Evolutionary conservation across 2,329 filamentous ascomycete species (phyloP).

Genomic region (Nemania sp.): DNA sequence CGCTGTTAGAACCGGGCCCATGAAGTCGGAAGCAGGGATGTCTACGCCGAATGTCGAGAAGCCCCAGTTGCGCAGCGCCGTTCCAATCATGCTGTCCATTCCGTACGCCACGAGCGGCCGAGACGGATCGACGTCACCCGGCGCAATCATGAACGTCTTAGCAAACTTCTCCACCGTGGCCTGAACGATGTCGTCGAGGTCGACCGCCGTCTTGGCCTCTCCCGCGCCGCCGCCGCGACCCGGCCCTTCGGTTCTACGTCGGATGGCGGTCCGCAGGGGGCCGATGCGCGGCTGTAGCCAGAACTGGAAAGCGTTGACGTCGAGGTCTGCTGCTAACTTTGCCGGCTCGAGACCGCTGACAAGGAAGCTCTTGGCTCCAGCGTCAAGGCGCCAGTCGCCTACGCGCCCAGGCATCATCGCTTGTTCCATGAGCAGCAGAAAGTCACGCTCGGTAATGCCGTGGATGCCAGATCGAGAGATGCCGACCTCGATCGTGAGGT

Average conservation of each 20-base stretch:
- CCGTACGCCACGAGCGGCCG: slow-evolving; percentile 23
- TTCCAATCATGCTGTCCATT: slow-evolving; percentile 26
- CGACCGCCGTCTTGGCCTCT: slow-evolving; percentile 16
- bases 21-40: slow-evolving; percentile 19
- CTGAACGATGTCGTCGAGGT: slow-evolving; percentile 13
- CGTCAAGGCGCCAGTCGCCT: slow-evolving; percentile 17
- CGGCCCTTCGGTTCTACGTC: slow-evolving; percentile 16
- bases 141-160: slow-evolving; percentile 22
- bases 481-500: slow-evolving; percentile 21
- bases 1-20: slow-evolving; percentile 19
- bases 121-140: slow-evolving; percentile 18
- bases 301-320: slow-evolving; percentile 21
- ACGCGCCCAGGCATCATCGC: slow-evolving; percentile 19
- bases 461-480: slow-evolving; percentile 22
- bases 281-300: slow-evolving; percentile 23
- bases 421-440: slow-evolving; percentile 24
- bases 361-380: slow-evolving; percentile 20
- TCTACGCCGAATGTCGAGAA: slow-evolving; percentile 21
- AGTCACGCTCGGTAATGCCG: slow-evolving; percentile 24
- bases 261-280: slow-evolving; percentile 17
- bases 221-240: slow-evolving; percentile 18
- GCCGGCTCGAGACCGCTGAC: slow-evolving; percentile 23
- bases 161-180: slow-evolving; percentile 24
- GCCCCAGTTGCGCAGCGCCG: slow-evolving; percentile 23
- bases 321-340: slow-evolving; percentile 20